These are phyloP conservation scores for Carex littledalei DNA, from an alignment of 176 grass and related monocot species.

Conservation along the genomic window DNA sequence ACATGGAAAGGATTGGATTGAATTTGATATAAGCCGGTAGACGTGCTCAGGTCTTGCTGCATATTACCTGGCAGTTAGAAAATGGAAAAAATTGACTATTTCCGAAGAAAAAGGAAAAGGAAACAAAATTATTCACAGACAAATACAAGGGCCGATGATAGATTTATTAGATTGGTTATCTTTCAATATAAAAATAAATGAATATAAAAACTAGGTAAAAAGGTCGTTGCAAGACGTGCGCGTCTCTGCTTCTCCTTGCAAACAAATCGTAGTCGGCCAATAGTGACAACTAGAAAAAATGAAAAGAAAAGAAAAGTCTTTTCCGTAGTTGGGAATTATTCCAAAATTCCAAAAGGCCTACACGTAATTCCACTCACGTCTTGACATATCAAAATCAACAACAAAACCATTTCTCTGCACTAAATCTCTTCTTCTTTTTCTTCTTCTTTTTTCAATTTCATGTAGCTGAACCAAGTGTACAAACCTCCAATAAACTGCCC, in stretches of 20 bases:
- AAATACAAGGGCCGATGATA: background rate
- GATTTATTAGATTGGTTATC: background rate
- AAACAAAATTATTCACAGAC: background rate
- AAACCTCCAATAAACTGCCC: background rate
- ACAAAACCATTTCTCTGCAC: background rate
- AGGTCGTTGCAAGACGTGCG: conserved; percentile 2
- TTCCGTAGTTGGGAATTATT: background rate
- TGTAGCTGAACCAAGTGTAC: background rate
- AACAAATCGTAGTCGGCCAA: background rate
- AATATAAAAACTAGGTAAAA: background rate
- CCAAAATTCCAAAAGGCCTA: background rate
- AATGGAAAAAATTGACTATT: background rate
- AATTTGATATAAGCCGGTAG: background rate
- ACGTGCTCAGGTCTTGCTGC: background rate
- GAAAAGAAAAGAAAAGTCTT: background rate
- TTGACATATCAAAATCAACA: background rate
- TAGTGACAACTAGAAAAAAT: background rate
- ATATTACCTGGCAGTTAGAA: background rate
- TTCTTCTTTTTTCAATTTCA: background rate
- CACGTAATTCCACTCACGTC: background rate
- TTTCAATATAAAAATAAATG: background rate
- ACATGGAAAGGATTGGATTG: background rate
- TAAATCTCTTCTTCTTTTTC: background rate
- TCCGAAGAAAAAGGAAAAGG: background rate
- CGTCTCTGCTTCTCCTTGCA: background rate